phyloP scores from a whole-genome alignment of 768 basidiomycete genomes.

The Suillus spraguei region DNA sequence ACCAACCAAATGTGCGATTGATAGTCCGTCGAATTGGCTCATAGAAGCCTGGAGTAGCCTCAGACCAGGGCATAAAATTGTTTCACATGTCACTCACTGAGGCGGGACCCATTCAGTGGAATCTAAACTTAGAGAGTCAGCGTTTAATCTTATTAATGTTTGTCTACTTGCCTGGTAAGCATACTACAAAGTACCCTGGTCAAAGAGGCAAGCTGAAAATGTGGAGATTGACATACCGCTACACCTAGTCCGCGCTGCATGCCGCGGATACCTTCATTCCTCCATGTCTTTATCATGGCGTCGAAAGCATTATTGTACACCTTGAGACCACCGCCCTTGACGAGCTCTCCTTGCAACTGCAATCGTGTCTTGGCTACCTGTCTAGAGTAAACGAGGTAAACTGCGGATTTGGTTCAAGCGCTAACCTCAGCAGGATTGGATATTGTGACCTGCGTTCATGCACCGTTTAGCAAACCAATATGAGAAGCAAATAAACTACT shows the following conservation, averaged over 20 bases:
- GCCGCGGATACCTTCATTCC: slow-evolving; percentile 88
- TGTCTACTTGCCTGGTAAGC: slow-evolving; percentile 75
- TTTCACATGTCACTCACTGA: slow-evolving; percentile 51
- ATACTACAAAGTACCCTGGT: slow-evolving; percentile 55
- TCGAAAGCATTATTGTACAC: slow-evolving; percentile 93
- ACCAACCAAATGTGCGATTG: slow-evolving; percentile 69
- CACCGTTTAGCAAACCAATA: not conserved
- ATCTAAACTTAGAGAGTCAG: slow-evolving; percentile 51
- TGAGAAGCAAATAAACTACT: slow-evolving; percentile 26
- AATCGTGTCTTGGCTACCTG: slow-evolving; percentile 90
- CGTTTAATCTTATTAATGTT: not conserved
- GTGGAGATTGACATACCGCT: slow-evolving; percentile 58
- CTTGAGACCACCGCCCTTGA: slow-evolving; percentile 65
- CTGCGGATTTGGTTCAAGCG: not conserved
- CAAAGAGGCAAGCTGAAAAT: slow-evolving; percentile 16
- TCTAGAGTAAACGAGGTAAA: slow-evolving; percentile 3
- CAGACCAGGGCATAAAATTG: slow-evolving; percentile 16
- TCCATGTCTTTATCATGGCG: slow-evolving; percentile 85
- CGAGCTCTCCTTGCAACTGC: slow-evolving; percentile 94
- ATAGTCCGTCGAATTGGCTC: slow-evolving; percentile 81
- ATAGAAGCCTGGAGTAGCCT: slow-evolving; percentile 76
- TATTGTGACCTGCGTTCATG: slow-evolving; percentile 42
- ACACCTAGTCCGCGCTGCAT: slow-evolving; percentile 89
- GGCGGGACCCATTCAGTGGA: slow-evolving; percentile 86
- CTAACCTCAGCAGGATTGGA: slow-evolving; percentile 69